A percentile compares a stretch with the other conserved stretches of the same genome.
Conservation (phyloP, 176 grass and related monocot species). For the Carex littledalei region DNA sequence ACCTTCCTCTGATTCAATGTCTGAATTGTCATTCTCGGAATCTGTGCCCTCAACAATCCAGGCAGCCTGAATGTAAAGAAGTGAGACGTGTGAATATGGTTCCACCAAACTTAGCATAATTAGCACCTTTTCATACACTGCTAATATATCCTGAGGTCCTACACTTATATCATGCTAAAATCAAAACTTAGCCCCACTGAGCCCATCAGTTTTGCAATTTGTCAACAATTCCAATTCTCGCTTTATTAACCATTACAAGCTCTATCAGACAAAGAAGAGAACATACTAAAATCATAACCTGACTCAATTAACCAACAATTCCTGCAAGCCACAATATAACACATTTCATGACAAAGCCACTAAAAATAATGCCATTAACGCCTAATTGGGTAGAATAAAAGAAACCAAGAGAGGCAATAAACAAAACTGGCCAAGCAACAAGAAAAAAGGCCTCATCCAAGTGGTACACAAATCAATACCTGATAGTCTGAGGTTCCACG, state of each 20-base stretch:
- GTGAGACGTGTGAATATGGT: constrained; percentile 13
- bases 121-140: neutral
- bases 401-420: neutral
- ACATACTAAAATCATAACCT: neutral
- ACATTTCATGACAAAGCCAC: neutral
- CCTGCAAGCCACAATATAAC: neutral
- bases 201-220: neutral
- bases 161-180: neutral
- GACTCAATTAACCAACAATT: neutral
- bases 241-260: neutral
- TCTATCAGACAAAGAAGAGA: neutral
- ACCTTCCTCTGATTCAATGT: constrained; percentile 42
- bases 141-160: neutral
- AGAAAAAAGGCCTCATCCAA: neutral
- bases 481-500: constrained; percentile 91
- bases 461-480: constrained; percentile 31
- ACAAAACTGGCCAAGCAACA: neutral
- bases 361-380: neutral
- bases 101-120: constrained; percentile 5
- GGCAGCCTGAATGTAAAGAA: constrained; percentile 51
- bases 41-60: constrained; percentile 90
- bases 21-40: constrained; percentile 48
- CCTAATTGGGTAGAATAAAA: neutral
- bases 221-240: neutral
- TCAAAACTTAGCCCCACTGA: neutral